Evolutionary conservation across 768 basidiomycete species (phyloP).

Genomic region (Amanita pallidorosea): DNA sequence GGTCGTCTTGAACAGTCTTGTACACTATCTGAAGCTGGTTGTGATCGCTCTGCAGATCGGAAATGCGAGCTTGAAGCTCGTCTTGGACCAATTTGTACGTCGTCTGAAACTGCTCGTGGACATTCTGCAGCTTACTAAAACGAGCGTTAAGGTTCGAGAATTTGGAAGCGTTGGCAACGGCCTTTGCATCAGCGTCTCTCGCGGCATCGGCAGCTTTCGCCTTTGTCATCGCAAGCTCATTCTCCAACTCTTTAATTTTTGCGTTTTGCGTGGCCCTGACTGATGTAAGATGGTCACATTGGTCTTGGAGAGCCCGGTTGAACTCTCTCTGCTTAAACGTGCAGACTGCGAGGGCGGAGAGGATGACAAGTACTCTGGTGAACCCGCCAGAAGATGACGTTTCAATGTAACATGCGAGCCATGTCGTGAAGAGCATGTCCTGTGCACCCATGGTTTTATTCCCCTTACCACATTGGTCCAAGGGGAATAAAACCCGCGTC

Average conservation of each 20-base stretch:
- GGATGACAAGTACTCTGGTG: neutral
- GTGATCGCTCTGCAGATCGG: neutral
- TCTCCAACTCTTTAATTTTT: neutral
- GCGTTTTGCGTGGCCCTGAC: neutral
- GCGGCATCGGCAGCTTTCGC: neutral
- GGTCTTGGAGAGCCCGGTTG: neutral
- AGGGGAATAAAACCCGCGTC: too few species aligned
- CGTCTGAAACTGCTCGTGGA: neutral
- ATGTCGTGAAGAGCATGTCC: neutral
- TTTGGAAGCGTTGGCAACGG: neutral
- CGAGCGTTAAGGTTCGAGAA: neutral
- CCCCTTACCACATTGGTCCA: too few species aligned
- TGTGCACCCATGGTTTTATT: too few species aligned
- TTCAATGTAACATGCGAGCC: too few species aligned
- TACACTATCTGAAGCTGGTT: neutral
- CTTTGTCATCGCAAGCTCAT: neutral
- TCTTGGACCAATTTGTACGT: neutral
- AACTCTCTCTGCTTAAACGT: neutral
- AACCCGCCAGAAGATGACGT: neutral
- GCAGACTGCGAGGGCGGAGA: neutral
- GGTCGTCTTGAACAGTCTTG: neutral
- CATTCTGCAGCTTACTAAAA: neutral
- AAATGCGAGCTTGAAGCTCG: neutral
- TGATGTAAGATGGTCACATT: neutral
- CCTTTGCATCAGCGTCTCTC: too few species aligned